Evolutionary conservation across 2,329 filamentous ascomycete genomes (phyloP), one percentile per base, ranked within the genome.

Genomic region (Passalora sequoiae): DNA sequence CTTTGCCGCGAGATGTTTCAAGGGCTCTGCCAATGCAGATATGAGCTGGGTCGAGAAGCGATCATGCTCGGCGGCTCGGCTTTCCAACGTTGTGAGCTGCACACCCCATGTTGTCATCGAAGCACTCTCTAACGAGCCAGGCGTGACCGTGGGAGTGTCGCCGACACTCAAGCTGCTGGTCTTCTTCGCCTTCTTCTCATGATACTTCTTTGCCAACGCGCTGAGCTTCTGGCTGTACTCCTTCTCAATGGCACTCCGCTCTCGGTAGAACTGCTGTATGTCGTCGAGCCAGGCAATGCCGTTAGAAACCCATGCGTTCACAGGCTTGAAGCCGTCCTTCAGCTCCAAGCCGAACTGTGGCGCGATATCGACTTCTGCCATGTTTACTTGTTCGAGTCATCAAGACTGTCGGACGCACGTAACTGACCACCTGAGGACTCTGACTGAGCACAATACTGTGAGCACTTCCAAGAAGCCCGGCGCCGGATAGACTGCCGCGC

Each of bases 311-410:
- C 92, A 98, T 59, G 77, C 80, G 69, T 89, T 96, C 64, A 94
- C 89, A 13, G 88, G 81, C 69, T 94, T 96, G 76, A 96, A 98
- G 63, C 86, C 87, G 81, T 98, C 92, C 88, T 94, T 97, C 66
- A 97, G 77, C 74, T 96, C 89, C 46, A 84, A 80, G 70, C 92
- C 92, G 69, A 98, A 95, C 59, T 86, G 86, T 63, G 87, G 87
- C 71, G 81, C 76, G 63, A 78, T 80, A 59, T 94, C 88, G 68
- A 87, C 78, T 68, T 89, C 86, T 63, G 84, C 82, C 87, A 94
- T 94, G 55, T 31, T 51, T 39, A 29, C 38, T 33, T 30, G 9
- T 27, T 28, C 33, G 21, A 37, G 36, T n/a, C n/a, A n/a, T n/a
- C n/a, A n/a, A n/a, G n/a, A n/a, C n/a, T n/a, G n/a, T n/a, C n/a